Base-by-base conservation (phyloP, 2,329 filamentous ascomycete genomes). In the Colletotrichum sp. region DNA sequence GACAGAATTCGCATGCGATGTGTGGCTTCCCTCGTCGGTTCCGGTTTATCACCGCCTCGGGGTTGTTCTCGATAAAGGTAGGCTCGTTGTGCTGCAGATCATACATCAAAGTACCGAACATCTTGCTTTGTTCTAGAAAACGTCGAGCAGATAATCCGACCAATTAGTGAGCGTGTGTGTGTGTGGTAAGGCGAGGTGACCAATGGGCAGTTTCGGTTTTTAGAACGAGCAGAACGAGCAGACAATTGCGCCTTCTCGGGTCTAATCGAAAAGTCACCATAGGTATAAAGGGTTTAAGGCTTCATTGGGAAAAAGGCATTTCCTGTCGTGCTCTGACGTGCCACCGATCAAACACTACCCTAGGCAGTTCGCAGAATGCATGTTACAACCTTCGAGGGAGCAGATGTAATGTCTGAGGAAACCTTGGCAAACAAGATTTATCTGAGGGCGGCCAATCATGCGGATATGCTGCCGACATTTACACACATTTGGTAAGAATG, bases 31-130 rank as follows among this genome's bases (percentile, higher is more conserved):
- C 71, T 1, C 71, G 29, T 29, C 57, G 57, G 30, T 73, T 73
- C 1, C 71, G 55, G 1, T 73, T 73, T 2, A 73, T 69, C 8
- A 69, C 71, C 4, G 55, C 39, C 16, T 73, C 71, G 8, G 71
- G 29, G 5, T 57, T 69, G 16, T 73, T 73, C 30, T 73, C 57
- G 12, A 73, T 39, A 13, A 73, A 73, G 1, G 64, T 73, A 5
- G 65, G 71, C 30, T 73, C 71, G 19, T 73, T 63, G 12, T 73
- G 71, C 13, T 55, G 64, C 2, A 73, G 8, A 36, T 69, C 71
- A 69, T 73, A 73, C 55, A 73, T 69, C 29, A 73, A n/a, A 25
- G 71, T 73, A 7, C 71, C 71, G 44, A 73, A 73, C 71, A 73
- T 73, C 13, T 68, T 68, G 27, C 29, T 13, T 59, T 39, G 49